Percentiles rank a stretch among this genome's conserved stretches.
Evolutionary conservation across 306 rosid species (phyloP).

Genomic region (Casuarina equisetifolia): DNA sequence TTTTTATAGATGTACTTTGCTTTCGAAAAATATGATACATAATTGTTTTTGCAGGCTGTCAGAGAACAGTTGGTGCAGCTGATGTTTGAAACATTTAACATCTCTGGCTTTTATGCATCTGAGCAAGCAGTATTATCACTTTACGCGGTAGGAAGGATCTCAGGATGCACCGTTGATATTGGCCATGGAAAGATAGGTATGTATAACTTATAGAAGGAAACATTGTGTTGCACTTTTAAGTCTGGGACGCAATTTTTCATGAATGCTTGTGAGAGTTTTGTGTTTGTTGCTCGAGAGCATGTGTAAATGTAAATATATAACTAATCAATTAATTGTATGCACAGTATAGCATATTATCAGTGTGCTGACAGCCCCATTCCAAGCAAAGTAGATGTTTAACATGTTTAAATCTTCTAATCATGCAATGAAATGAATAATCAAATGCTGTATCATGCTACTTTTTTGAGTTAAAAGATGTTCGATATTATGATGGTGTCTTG

Average conservation of each 20-base stretch:
- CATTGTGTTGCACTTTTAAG: background rate
- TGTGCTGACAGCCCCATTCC: background rate
- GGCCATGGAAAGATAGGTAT: constrained; percentile 99
- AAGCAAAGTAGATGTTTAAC: too few species aligned
- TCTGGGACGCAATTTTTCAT: background rate
- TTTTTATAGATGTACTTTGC: constrained; percentile 4
- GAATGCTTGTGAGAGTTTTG: constrained; percentile 16
- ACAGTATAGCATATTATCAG: background rate
- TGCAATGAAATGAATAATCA: too few species aligned
- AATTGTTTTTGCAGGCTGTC: constrained; percentile 59
- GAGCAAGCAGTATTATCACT: constrained; percentile 96
- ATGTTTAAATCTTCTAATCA: too few species aligned
- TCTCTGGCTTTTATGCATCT: constrained; percentile 98
- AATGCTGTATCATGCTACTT: too few species aligned
- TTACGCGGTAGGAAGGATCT: constrained; percentile 92
- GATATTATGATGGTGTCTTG: too few species aligned
- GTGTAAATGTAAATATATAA: background rate
- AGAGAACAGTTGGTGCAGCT: constrained; percentile 96
- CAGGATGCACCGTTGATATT: constrained; percentile 96
- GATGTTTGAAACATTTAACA: constrained; percentile 98
- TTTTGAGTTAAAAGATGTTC: too few species aligned
- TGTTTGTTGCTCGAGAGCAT: background rate
- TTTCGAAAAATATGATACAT: constrained; percentile 14
- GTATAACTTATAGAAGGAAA: constrained; percentile 13
- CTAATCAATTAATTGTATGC: too few species aligned